Percentiles rank a stretch among this genome's conserved stretches.
These are phyloP conservation scores for Xylariaceae sp. DNA, from an alignment of 2,329 filamentous ascomycete species.

Conservation along the genomic window DNA sequence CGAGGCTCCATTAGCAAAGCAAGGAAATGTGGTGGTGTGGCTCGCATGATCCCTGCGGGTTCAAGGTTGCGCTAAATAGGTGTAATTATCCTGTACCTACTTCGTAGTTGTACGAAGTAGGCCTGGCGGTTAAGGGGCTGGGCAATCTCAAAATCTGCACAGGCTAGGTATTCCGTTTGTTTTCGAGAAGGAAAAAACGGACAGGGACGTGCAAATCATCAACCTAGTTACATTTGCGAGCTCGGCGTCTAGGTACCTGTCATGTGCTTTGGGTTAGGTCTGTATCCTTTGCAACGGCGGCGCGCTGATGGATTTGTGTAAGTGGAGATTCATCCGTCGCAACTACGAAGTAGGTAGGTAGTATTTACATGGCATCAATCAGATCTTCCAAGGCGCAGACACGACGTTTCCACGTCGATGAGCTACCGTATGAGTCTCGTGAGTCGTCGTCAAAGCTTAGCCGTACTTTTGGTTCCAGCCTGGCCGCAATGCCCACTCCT, in stretches of 20 bases:
- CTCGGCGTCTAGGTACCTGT: no score
- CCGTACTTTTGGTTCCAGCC: conserved; percentile 9
- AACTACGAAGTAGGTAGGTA: no score
- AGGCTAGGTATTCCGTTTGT: neutral
- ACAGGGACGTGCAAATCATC: no score
- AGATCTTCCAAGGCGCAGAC: conserved; percentile 14
- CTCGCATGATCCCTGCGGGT: neutral
- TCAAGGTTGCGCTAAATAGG: neutral
- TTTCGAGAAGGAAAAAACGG: no score
- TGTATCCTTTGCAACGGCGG: no score
- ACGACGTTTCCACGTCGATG: conserved; percentile 15
- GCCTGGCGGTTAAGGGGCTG: neutral
- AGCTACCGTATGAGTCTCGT: conserved; percentile 17
- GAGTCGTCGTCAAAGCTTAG: conserved; percentile 14
- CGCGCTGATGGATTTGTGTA: no score
- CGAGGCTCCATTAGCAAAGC: no score
- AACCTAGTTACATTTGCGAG: no score
- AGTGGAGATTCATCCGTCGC: no score
- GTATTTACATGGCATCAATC: conserved; percentile 2
- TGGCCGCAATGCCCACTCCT: conserved; percentile 10
- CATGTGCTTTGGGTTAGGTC: no score
- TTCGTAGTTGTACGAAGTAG: no score
- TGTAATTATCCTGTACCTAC: neutral
- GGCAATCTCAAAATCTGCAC: neutral
- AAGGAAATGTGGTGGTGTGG: no score